Conservation (phyloP, 2,329 filamentous ascomycete species). For the Epicoccum sorghinum region DNA sequence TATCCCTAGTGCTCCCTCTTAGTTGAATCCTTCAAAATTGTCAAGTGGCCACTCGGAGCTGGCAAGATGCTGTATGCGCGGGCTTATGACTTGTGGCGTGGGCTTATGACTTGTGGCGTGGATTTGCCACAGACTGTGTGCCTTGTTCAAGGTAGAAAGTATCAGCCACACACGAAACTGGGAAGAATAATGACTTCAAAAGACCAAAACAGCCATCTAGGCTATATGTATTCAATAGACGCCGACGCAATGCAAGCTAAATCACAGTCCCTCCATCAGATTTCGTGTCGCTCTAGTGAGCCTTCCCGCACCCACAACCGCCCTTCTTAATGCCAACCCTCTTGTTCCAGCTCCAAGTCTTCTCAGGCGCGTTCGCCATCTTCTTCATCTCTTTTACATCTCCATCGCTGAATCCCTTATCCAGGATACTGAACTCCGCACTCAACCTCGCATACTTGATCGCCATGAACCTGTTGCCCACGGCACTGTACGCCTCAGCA, state of each 20-base stretch:
- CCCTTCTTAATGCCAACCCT: slow-evolving; percentile 29
- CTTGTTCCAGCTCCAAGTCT: slow-evolving; percentile 45
- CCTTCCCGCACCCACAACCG: slow-evolving; percentile 30
- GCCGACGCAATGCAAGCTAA: slow-evolving; percentile 1
- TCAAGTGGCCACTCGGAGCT: no score
- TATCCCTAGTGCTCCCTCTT: no score
- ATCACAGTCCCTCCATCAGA: no score
- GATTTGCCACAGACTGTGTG: no score
- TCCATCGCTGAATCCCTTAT: slow-evolving; percentile 38
- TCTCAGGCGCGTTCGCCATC: slow-evolving; percentile 35
- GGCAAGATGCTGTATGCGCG: no score
- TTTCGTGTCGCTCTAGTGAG: no score
- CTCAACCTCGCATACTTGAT: slow-evolving; percentile 39
- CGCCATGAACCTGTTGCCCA: slow-evolving; percentile 38
- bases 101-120: no score
- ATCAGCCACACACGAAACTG: no score
- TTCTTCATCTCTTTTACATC: slow-evolving; percentile 37
- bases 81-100: no score
- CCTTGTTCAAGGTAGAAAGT: no score
- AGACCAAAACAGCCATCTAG: background rate
- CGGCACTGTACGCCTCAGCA: slow-evolving; percentile 48
- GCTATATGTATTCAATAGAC: background rate
- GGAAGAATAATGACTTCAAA: no score
- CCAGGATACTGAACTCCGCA: slow-evolving; percentile 34
- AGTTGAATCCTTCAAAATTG: no score